Base-by-base conservation (phyloP, 2,329 filamentous ascomycete genomes). In the Beauveria pseudobassiana region DNA sequence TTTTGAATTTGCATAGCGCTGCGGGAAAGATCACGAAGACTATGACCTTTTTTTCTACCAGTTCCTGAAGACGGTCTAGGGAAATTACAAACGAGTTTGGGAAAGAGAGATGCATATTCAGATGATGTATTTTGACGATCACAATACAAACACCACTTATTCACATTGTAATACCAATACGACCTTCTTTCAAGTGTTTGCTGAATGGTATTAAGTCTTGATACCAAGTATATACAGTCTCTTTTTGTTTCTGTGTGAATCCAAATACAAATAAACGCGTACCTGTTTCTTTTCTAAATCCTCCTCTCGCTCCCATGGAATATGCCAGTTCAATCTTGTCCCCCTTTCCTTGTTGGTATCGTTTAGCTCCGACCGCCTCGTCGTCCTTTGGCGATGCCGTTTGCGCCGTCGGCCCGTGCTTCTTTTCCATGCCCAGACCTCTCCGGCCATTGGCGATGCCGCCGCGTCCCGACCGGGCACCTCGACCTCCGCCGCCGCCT, bases 341-440 rank as follows among this genome's bases (percentile, higher is more conserved):
- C 14, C 42, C 16, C 10, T 22, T 28, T 22, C 18, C 38, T 42
- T 38, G 34, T 16, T 38, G 34, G 5, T 16, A 38, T 38, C 34
- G 34, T 38, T 38, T 59, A 60, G 43, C 12, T 43, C 14, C 49
- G 20, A 72, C 70, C 68, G 60, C 73, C 71, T 66, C 63, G 63
- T 64, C 67, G 69, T 18, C 73, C 71, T 70, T 81, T 81, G 58
- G 73, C 75, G n/a, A 80, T 73, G 57, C 76, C 66, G 54, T 70
- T 71, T 1, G 73, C 71, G 1, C 42, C 43, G 59, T 46, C 43
- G 74, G 67, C 5, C 78, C 79, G 53, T 73, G 75, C 73, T 80
- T 82, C 46, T 80, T 82, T 40, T 80, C 78, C 58, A 77, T 76
- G 16, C 82, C 82, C 50, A 84, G 71, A 0, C 82, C 80, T 59